Conservation (phyloP, 1,284 basidiomycete species). For the Exobasidium rhododendri region DNA sequence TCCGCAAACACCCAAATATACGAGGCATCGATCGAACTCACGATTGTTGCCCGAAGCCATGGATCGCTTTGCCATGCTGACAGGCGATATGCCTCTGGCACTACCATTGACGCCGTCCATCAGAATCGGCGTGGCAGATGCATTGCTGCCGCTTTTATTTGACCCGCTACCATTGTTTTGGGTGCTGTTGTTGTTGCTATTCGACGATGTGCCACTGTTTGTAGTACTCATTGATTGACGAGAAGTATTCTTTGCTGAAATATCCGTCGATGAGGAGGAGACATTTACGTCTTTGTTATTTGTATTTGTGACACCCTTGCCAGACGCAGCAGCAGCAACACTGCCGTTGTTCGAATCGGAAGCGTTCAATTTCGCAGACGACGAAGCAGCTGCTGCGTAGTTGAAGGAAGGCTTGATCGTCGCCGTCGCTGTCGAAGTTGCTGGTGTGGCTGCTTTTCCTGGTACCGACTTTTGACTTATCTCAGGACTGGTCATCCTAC, state of each 20-base stretch:
- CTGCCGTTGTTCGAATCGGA: neutral
- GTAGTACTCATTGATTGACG: neutral
- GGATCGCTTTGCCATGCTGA: slow-evolving; percentile 44
- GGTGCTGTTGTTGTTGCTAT: neutral
- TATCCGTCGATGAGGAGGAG: neutral
- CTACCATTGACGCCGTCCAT: slow-evolving; percentile 17
- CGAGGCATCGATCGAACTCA: no score
- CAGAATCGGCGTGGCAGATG: neutral
- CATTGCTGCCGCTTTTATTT: neutral
- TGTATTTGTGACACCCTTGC: neutral
- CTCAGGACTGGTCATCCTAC: slow-evolving; percentile 3
- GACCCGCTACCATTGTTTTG: neutral
- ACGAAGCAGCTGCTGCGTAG: slow-evolving; percentile 3
- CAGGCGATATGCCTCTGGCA: slow-evolving; percentile 44
- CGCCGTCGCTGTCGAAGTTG: neutral
- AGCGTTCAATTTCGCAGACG: neutral
- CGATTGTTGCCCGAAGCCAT: slow-evolving; percentile 22
- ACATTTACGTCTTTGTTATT: slow-evolving; percentile 11
- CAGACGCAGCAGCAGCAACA: neutral
- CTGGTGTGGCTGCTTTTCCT: neutral
- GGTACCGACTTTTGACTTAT: slow-evolving; percentile 2
- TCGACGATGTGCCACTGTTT: neutral
- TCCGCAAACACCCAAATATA: no score
- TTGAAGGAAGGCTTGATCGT: neutral
- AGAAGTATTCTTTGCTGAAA: neutral